phyloP scores from a whole-genome alignment of 257 asterid species.

The Solanum ossicruentum region DNA sequence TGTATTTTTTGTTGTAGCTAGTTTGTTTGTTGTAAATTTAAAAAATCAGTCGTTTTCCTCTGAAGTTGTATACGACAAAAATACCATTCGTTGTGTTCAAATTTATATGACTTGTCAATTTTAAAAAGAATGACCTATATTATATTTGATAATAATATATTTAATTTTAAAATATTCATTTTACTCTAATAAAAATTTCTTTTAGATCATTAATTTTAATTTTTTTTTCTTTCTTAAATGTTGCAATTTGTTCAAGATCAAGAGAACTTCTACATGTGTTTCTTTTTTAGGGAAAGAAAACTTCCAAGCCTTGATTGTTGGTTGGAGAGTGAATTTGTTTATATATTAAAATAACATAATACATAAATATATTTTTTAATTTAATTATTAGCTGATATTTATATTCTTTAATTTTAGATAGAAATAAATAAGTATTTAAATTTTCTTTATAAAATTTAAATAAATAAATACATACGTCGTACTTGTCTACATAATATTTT shows the following conservation, averaged over 20 bases:
- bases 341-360: too few species aligned
- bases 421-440: not conserved
- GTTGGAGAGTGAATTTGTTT: not conserved
- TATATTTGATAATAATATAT: too few species aligned
- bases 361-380: too few species aligned
- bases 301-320: not conserved
- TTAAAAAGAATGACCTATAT: too few species aligned
- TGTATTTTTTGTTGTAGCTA: not conserved
- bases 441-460: not conserved
- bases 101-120: too few species aligned
- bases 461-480: not conserved
- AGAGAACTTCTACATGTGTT: not conserved
- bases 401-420: not conserved
- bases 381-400: not conserved
- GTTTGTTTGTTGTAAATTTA: not conserved
- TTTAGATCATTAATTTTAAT: too few species aligned
- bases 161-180: too few species aligned
- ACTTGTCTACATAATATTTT: not conserved
- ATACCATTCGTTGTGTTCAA: too few species aligned
- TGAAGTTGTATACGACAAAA: not conserved
- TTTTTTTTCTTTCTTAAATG: too few species aligned
- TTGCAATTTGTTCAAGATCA: not conserved
- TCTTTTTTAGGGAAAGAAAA: not conserved
- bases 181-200: too few species aligned
- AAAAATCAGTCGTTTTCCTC: not conserved